Evolutionary conservation across 2,329 filamentous ascomycete species (phyloP), one percentile per base, ranked within the genome.

Genomic region (Colletotrichum eremochloae): DNA sequence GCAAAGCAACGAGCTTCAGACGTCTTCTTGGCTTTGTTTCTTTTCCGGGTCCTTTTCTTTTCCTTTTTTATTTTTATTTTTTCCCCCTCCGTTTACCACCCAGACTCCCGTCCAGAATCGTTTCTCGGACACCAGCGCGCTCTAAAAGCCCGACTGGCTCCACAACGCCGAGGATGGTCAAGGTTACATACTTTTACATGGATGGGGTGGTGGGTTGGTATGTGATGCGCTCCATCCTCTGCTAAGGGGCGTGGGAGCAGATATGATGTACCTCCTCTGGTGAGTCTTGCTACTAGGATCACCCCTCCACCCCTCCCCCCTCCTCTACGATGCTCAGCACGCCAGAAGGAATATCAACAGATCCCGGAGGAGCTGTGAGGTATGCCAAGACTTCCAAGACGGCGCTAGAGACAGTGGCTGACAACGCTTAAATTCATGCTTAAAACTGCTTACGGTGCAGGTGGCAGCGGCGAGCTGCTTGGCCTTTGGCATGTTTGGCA

Each of bases 351-450:
- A 58, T 46, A 65, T 44, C 33, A 62, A 61, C 53, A 62, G 67
- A 72, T 71, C 67, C 74, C 53, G 72, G 63, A 72, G 68, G 70
- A 73, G 73, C 62, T 74, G 75, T 76, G 70, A 72, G 53, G 66
- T 75, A 76, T 80, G 83, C 83, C 82, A 84, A 84, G 83, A 76
- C 76, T 63, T 79, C 67, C 71, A 71, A 73, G 63, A 67, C 60
- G 50, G 31, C 73, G 71, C 73, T 74, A 74, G 71, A 55, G 62
- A 36, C 38, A 63, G 80, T 83, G 81, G 81, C 83, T 82, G 81
- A 80, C 81, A 84, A 85, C 82, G 83, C 82, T 85, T 85, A 85
- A 85, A 85, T 84, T 84, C 83, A 85, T 85, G 83, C 83, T 85
- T 85, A 85, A 85, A 84, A 67, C 61, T 74, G 73, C 73, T 73